phyloP scores from a whole-genome alignment of 306 rosid genomes.

The Cicer cuneatum region DNA sequence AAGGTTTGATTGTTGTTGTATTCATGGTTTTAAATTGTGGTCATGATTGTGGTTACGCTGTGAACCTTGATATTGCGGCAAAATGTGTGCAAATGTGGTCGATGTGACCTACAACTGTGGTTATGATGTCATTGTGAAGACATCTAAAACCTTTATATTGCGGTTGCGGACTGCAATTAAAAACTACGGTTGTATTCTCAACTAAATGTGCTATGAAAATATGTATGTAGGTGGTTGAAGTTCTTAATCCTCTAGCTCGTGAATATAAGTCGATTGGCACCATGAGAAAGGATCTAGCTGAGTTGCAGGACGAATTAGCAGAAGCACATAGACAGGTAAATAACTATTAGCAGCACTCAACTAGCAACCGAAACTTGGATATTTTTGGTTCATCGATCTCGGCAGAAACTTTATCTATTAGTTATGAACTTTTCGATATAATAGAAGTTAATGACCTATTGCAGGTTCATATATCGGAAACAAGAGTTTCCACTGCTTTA shows the following conservation, averaged over 20 bases:
- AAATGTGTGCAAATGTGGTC: too few relatives aligned
- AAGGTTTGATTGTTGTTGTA: neutral
- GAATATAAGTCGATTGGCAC: constrained; percentile 88
- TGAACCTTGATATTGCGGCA: too few relatives aligned
- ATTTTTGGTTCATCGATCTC: neutral
- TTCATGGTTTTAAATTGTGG: too few relatives aligned
- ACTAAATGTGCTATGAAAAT: constrained; percentile 1
- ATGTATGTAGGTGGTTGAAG: constrained; percentile 57
- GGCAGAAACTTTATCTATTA: neutral
- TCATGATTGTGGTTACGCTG: too few relatives aligned
- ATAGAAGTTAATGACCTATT: constrained; percentile 45
- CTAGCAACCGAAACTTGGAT: constrained; percentile 10
- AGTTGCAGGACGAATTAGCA: constrained; percentile 79
- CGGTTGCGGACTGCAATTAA: too few relatives aligned
- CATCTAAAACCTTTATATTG: too few relatives aligned
- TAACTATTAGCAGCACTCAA: constrained; percentile 16
- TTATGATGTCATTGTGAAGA: too few relatives aligned
- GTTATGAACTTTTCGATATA: constrained; percentile 12
- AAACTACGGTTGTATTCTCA: neutral
- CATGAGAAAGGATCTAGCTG: constrained; percentile 93
- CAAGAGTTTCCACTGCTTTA: constrained; percentile 87
- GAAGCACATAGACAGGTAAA: constrained; percentile 89
- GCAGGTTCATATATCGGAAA: constrained; percentile 98
- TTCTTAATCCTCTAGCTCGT: constrained; percentile 93
- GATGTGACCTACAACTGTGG: too few relatives aligned